A percentile compares a stretch with the other conserved stretches of the same genome.
phyloP scores from a whole-genome alignment of 148 eudicot genomes.

The Arctostaphylos glauca region DNA sequence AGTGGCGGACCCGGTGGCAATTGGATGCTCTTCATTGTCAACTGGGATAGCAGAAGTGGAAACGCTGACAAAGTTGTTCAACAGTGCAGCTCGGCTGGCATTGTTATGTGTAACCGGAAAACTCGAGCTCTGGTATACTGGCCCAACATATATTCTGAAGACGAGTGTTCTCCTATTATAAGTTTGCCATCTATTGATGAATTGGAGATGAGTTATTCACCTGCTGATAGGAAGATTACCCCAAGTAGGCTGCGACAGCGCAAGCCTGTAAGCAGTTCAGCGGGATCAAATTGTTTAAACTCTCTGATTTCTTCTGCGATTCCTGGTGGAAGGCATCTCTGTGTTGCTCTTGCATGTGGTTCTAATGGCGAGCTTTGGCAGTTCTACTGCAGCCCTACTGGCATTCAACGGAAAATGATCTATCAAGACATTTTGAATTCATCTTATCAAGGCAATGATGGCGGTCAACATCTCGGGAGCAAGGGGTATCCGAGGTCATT shows the following conservation, averaged over 20 bases:
- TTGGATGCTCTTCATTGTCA: constrained; percentile 68
- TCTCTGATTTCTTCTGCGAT: constrained; percentile 73
- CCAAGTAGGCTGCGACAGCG: constrained; percentile 33
- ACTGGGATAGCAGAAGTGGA: constrained; percentile 48
- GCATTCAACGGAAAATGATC: constrained; percentile 43
- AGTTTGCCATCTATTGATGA: constrained; percentile 49
- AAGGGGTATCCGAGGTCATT: constrained; percentile 86
- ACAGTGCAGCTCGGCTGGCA: constrained; percentile 58
- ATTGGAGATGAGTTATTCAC: constrained; percentile 30
- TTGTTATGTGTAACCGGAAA: constrained; percentile 65
- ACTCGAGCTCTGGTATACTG: constrained; percentile 64
- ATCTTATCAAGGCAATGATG: constrained; percentile 31
- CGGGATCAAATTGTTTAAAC: constrained; percentile 44
- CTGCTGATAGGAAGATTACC: constrained; percentile 36
- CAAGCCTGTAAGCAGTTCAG: constrained; percentile 37
- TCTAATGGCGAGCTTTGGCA: constrained; percentile 80
- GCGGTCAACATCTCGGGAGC: constrained; percentile 32
- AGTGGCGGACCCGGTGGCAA: constrained; percentile 33
- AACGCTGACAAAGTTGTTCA: constrained; percentile 24
- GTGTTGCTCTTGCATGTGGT: constrained; percentile 80
- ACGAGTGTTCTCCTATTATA: constrained; percentile 34
- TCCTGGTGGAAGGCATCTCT: constrained; percentile 39
- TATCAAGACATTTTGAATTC: constrained; percentile 29
- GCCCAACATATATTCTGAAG: constrained; percentile 70
- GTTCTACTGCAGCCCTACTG: constrained; percentile 63